Evolutionary conservation across 805 yeast species (phyloP).

Genomic region (Starmerella powellii): DNA sequence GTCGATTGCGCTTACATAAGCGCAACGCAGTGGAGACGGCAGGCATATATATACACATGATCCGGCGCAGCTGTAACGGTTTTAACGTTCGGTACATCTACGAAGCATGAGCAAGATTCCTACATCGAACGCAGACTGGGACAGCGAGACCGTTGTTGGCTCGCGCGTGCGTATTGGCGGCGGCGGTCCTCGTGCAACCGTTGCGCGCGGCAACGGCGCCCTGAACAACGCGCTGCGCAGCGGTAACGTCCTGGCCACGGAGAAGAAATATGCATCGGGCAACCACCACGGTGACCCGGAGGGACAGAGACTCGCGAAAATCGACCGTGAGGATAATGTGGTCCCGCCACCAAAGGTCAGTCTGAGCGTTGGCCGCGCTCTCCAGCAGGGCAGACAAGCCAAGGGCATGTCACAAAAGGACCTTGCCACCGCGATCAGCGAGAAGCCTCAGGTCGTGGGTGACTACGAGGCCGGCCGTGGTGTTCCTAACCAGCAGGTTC

Average conservation of each 20-base stretch:
- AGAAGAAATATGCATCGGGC: slow-evolving; percentile 73
- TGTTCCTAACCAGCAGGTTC: slow-evolving; percentile 86
- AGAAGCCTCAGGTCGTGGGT: slow-evolving; percentile 87
- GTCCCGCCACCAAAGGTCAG: slow-evolving; percentile 86
- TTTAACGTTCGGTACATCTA: not conserved
- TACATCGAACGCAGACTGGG: slow-evolving; percentile 57
- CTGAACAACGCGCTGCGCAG: slow-evolving; percentile 89
- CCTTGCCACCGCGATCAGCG: slow-evolving; percentile 87
- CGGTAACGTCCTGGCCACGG: slow-evolving; percentile 80
- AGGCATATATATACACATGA: slow-evolving; percentile 1
- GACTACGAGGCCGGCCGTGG: slow-evolving; percentile 97
- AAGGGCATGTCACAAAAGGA: slow-evolving; percentile 90
- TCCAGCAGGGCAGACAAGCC: slow-evolving; percentile 73
- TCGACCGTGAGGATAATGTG: slow-evolving; percentile 87
- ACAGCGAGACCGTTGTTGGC: slow-evolving; percentile 78
- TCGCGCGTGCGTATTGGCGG: slow-evolving; percentile 70
- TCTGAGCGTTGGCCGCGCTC: slow-evolving; percentile 72
- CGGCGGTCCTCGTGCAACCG: slow-evolving; percentile 76
- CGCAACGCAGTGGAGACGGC: no score
- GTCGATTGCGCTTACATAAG: slow-evolving; percentile 10
- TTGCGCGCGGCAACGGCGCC: slow-evolving; percentile 64
- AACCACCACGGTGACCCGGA: slow-evolving; percentile 59
- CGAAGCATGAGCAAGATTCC: slow-evolving; percentile 22
- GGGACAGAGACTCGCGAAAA: slow-evolving; percentile 87
- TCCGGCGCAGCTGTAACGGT: not conserved